Evolutionary conservation across 495 filamentous ascomycete genomes (phyloP).

Genomic region (Penicillium coffeae): DNA sequence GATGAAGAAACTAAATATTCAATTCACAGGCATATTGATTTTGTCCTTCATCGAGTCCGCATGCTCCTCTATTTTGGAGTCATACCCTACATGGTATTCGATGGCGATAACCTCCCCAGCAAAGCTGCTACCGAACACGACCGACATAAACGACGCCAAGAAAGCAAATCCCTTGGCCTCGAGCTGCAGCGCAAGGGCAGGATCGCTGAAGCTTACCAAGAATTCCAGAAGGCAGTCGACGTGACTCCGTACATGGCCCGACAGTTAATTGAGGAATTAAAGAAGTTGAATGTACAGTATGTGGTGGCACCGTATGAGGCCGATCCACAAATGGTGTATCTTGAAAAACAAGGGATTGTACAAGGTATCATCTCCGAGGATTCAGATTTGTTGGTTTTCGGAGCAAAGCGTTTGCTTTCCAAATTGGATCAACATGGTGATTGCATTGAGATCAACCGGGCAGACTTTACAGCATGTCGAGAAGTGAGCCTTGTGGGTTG

Average conservation of each 20-base stretch:
- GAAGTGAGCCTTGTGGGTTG: constrained; percentile 88
- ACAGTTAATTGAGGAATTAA: constrained; percentile 86
- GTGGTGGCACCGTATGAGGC: constrained; percentile 97
- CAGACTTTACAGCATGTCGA: constrained; percentile 79
- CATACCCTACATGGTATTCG: constrained; percentile 89
- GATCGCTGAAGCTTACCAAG: constrained; percentile 71
- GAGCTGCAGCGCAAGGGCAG: constrained; percentile 78
- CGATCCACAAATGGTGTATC: constrained; percentile 90
- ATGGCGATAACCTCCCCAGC: constrained; percentile 92
- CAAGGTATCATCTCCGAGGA: constrained; percentile 92
- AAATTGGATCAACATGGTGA: constrained; percentile 94
- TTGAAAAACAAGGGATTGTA: constrained; percentile 80
- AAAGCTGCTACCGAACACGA: constrained; percentile 88
- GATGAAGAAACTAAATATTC: constrained; percentile 29
- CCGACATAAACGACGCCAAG: constrained; percentile 63
- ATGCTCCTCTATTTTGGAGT: constrained; percentile 94
- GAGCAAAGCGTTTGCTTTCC: constrained; percentile 81
- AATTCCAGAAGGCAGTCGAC: constrained; percentile 94
- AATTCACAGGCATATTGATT: constrained; percentile 89
- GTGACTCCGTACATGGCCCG: constrained; percentile 95
- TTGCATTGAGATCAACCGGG: constrained; percentile 84
- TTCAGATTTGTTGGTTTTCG: constrained; percentile 94
- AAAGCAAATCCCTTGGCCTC: constrained; percentile 67
- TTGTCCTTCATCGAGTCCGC: constrained; percentile 80
- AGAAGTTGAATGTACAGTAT: constrained; percentile 72